phyloP scores from a whole-genome alignment of 179 eudicot species.

The Beta lomatogona region DNA sequence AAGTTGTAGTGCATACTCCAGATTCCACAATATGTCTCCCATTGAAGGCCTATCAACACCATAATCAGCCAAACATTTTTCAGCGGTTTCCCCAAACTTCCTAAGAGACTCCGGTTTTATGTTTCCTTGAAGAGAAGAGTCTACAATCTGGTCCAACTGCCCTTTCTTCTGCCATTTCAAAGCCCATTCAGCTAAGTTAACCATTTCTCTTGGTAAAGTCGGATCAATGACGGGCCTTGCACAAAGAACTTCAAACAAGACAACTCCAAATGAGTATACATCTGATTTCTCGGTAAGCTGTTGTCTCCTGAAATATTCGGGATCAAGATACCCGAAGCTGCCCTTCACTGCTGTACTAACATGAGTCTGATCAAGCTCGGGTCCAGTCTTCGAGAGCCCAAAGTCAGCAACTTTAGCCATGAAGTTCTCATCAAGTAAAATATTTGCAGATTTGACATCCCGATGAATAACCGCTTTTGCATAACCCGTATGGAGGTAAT shows the following conservation, averaged over 20 bases:
- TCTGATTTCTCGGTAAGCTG: constrained; percentile 81
- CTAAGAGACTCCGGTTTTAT: constrained; percentile 66
- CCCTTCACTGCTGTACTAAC: constrained; percentile 86
- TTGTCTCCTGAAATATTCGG: constrained; percentile 75
- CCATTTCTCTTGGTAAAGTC: constrained; percentile 68
- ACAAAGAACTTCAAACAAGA: constrained; percentile 70
- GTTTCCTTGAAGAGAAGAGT: constrained; percentile 53
- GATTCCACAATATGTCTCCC: constrained; percentile 86
- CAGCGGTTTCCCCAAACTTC: constrained; percentile 75
- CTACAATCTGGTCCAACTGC: constrained; percentile 70
- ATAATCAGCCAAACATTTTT: constrained; percentile 77
- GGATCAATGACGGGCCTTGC: constrained; percentile 86
- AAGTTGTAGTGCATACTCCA: constrained; percentile 75
- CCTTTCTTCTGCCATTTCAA: constrained; percentile 80
- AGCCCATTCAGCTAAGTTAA: constrained; percentile 86
- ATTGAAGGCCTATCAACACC: constrained; percentile 82
- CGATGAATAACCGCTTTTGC: constrained; percentile 77
- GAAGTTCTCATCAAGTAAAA: constrained; percentile 67
- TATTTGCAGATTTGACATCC: constrained; percentile 79
- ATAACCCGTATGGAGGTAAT: constrained; percentile 75
- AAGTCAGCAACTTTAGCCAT: constrained; percentile 87
- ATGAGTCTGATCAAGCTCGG: constrained; percentile 77
- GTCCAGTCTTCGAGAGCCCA: constrained; percentile 76
- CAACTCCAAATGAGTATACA: constrained; percentile 83
- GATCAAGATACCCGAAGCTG: constrained; percentile 80